Base-by-base conservation (phyloP, 257 asterid species). In the Orobanche coerulescens region DNA sequence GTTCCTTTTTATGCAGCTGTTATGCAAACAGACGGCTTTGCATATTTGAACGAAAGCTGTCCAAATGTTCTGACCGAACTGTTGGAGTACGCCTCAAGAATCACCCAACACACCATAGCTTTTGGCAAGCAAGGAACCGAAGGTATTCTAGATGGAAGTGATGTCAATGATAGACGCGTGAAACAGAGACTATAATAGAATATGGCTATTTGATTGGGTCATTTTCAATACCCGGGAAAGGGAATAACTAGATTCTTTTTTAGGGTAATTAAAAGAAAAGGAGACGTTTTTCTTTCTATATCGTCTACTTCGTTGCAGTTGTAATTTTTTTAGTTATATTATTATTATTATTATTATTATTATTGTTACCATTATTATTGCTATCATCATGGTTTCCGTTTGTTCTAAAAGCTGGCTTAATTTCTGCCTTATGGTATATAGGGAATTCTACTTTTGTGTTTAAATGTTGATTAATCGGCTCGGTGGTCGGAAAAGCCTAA, bases 21-120 rank as follows among this genome's bases (percentile, higher is more conserved):
- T 30, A 89, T 92, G 99, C 96, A 93, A 75, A 84, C 97, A 0
- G 96, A 93, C 30, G 97, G 97, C 18, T 93, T 86, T 48, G 95
- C 80, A 34, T 89, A 93, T 81, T 70, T 93, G 61, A 86, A 80
- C 78, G 94, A 86, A 77, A 93, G 99, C 74, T 93, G 99, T 57
- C 95, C 97, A 8, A 44, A 49, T 22, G 94, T 93, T 61, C 82
- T 89, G 60, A 81, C 96, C 0, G 97, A 93, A 61, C 64, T 93
- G 72, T 75, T 93, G 70, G 97, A 89, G 75, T 81, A 86, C 34
- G 97, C 89, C n/a, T 95, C 99, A 4, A 78, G 82, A 85, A 74
- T 79, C 68, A 81, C 66, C 8, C 94, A 84, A 71, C 96, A 84
- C 54, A 75, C 88, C 6, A 23, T 69, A 14, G 71, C 64, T 8